Evolutionary conservation across 2,329 filamentous ascomycete species (phyloP).

Genomic region (Fusarium temperatum): DNA sequence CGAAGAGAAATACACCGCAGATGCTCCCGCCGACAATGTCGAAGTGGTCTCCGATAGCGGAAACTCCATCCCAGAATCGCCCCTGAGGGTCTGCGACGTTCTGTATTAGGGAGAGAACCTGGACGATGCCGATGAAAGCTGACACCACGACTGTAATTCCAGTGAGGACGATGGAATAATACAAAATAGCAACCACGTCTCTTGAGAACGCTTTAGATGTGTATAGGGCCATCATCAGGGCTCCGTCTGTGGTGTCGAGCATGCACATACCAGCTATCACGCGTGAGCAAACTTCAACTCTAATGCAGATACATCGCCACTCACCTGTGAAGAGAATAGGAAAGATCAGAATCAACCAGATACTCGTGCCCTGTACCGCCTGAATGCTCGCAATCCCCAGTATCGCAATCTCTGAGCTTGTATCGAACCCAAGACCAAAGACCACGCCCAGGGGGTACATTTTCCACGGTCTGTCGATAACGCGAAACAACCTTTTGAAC

Average conservation of each 20-base stretch:
- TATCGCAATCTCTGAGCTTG: slow-evolving; percentile 91
- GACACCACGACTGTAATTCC: slow-evolving; percentile 85
- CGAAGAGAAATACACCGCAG: slow-evolving; percentile 83
- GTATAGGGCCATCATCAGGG: slow-evolving; percentile 94
- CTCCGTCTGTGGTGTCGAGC: slow-evolving; percentile 90
- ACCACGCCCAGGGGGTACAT: slow-evolving; percentile 92
- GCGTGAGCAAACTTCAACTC: background rate
- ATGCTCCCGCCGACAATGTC: slow-evolving; percentile 88
- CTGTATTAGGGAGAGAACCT: slow-evolving; percentile 80
- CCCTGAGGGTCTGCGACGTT: slow-evolving; percentile 79
- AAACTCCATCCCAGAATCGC: slow-evolving; percentile 90
- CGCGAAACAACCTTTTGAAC: slow-evolving; percentile 78
- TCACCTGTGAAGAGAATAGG: slow-evolving; percentile 86
- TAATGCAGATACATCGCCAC: slow-evolving; percentile 23
- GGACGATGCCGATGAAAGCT: slow-evolving; percentile 84
- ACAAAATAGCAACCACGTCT: slow-evolving; percentile 88
- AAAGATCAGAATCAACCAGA: slow-evolving; percentile 95
- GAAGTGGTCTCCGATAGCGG: slow-evolving; percentile 79
- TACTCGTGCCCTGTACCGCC: slow-evolving; percentile 82
- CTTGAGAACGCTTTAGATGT: slow-evolving; percentile 80
- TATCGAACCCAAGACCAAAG: slow-evolving; percentile 94
- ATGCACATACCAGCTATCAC: slow-evolving; percentile 86
- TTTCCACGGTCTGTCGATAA: slow-evolving; percentile 85
- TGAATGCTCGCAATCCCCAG: slow-evolving; percentile 91
- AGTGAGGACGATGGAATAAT: slow-evolving; percentile 91